Base-by-base conservation (phyloP, 352 stramenopile genomes). In the Globisporangium alternatum region DNA sequence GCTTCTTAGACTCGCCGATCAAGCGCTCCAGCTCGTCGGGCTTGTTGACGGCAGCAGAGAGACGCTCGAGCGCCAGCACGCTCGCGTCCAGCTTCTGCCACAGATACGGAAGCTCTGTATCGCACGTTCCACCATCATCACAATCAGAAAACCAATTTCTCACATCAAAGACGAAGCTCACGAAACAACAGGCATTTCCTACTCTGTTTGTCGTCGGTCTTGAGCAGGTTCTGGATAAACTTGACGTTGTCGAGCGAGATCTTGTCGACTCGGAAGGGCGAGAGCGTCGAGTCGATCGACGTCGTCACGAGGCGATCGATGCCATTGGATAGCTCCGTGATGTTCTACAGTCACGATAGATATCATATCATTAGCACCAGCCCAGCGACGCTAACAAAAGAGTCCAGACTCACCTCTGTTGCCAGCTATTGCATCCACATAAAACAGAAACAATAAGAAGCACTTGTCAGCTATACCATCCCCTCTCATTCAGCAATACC, bases 51-150 rank as follows among this genome's bases (percentile, higher is more conserved):
- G 69, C 62, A 31, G 64, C 53, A 8, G 72, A 73, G 12, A 91
- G 63, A 2, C 72, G 70, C 39, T 91, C 83, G 33, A 90, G 66
- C 56, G 69, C 65, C 37, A 72, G 25, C 47, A 91, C 65, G 10
- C 66, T 87, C 19, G 79, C 69, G 44, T 89, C 72, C 37, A 90
- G 69, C 44, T 75, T 73, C 10, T 84, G 72, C 83, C 80, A 90
- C 74, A 78, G 83, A 17, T 77, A 73, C n/a, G 65, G 76, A n/a
- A 65, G 41, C 8, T 59, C 53, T 60, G 22, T 2, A 28, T 13
- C 6, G 17, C 19, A 43, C 8, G 7, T 47, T 21, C 9, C 5
- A 25, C 3, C 51, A 39, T n/a, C 9, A 21, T 5, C 25, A 31
- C 19, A 4, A 19, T 54, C 22, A 54, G 25, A 10, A 54, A 54